A percentile compares a stretch with the other conserved stretches of the same genome.
Conservation (phyloP, 495 filamentous ascomycete genomes). For the Xylaria sp. region DNA sequence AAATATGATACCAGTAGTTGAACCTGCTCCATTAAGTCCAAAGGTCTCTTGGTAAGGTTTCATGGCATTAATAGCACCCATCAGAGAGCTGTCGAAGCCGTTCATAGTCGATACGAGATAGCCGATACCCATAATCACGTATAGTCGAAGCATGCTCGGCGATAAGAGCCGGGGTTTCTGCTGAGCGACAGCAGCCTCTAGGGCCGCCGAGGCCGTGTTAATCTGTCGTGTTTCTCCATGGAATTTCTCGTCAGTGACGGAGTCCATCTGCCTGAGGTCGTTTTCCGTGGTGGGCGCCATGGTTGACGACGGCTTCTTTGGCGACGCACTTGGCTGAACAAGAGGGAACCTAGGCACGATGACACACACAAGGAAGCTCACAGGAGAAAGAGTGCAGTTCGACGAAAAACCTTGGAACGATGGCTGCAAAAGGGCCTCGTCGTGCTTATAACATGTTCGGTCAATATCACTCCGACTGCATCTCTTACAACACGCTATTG, state of each 20-base stretch:
- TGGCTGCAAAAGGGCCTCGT: conserved; percentile 1
- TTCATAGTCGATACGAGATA: conserved; percentile 58
- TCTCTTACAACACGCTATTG: neutral
- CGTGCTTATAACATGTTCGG: conserved; percentile 14
- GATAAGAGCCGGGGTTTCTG: conserved; percentile 53
- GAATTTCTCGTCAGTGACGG: conserved; percentile 21
- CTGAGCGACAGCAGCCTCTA: conserved; percentile 49
- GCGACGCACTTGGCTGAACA: neutral
- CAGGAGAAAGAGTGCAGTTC: neutral
- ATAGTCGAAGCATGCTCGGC: conserved; percentile 57
- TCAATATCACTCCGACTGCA: conserved; percentile 6
- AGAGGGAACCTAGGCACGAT: neutral
- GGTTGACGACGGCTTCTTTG: conserved; percentile 44
- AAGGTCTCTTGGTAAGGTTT: conserved; percentile 52
- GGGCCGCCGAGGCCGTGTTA: conserved; percentile 43
- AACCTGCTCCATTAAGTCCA: conserved; percentile 45
- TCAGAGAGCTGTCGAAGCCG: conserved; percentile 53
- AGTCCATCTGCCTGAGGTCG: conserved; percentile 15
- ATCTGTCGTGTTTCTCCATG: conserved; percentile 26
- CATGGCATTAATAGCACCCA: conserved; percentile 54
- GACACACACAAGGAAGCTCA: neutral
- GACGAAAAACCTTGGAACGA: neutral
- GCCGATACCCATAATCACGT: conserved; percentile 49
- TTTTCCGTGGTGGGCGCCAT: conserved; percentile 34
- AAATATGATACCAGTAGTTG: conserved; percentile 38